A percentile compares a stretch with the other conserved stretches of the same genome.
These are phyloP conservation scores for Geotrichum europaeum DNA, from an alignment of 1,139 yeast genomes.

Conservation along the genomic window DNA sequence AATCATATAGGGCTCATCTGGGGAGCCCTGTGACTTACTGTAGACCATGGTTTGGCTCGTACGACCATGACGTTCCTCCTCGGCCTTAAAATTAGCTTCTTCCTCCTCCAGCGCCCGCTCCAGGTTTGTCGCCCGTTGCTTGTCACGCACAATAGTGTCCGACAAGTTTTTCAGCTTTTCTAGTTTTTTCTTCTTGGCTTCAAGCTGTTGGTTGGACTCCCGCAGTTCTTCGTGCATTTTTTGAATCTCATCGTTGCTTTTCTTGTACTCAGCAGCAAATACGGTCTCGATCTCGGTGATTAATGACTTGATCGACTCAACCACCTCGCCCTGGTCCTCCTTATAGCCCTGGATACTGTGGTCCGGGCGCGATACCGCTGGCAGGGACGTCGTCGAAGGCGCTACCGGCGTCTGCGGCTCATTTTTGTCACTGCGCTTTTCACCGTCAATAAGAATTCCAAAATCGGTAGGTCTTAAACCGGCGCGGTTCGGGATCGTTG, in stretches of 20 bases:
- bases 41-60: background rate
- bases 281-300: slow-evolving; percentile 37
- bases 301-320: slow-evolving; percentile 39
- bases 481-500: slow-evolving; percentile 68
- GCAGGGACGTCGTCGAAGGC: background rate
- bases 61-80: slow-evolving; percentile 26
- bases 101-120: slow-evolving; percentile 55
- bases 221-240: slow-evolving; percentile 45
- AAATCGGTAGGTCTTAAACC: slow-evolving; percentile 84
- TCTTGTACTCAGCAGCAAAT: slow-evolving; percentile 45
- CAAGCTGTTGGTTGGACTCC: slow-evolving; percentile 43
- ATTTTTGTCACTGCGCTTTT: background rate
- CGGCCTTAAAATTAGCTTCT: slow-evolving; percentile 45
- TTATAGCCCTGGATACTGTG: slow-evolving; percentile 2
- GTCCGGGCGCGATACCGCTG: background rate
- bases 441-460: slow-evolving; percentile 42
- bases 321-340: slow-evolving; percentile 40
- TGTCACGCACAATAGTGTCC: slow-evolving; percentile 41
- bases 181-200: slow-evolving; percentile 42
- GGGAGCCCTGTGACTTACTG: background rate
- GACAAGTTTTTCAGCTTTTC: slow-evolving; percentile 42
- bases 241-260: slow-evolving; percentile 43
- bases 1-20: slow-evolving; percentile 42
- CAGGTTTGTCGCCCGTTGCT: slow-evolving; percentile 48
- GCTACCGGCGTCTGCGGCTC: background rate